Conservation (phyloP, 441 rosid genomes). For the Syzygium malaccense region DNA sequence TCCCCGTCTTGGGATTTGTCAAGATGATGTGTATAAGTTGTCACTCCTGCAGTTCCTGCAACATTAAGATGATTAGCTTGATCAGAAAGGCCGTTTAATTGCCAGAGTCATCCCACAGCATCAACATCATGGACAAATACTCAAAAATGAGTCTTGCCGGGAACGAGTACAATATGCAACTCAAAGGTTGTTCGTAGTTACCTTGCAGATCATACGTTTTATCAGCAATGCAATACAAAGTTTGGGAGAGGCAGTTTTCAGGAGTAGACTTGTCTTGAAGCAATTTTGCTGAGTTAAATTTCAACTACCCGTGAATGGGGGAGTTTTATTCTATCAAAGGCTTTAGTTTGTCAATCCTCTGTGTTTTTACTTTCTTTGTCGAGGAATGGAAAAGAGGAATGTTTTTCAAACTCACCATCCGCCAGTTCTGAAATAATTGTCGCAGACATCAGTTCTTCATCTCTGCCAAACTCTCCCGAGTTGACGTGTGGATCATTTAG, state of each 20-base stretch:
- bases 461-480: constrained; percentile 7
- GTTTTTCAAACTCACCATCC: constrained; percentile 23
- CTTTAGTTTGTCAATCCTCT: not conserved
- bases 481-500: constrained; percentile 24
- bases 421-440: constrained; percentile 1
- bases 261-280: not conserved
- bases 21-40: not conserved
- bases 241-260: not conserved
- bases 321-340: not conserved
- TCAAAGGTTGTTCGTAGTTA: not conserved
- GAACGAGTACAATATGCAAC: not conserved
- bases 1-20: constrained; percentile 12
- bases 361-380: not conserved
- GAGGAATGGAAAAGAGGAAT: not conserved
- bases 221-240: not conserved
- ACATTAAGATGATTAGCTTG: constrained; percentile 7
- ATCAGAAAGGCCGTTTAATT: not conserved
- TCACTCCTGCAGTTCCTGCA: constrained; percentile 30
- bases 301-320: not conserved
- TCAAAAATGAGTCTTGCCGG: not conserved
- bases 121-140: not conserved
- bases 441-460: constrained; percentile 7
- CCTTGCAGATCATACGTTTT: not conserved
- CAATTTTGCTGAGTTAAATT: not conserved
- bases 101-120: not conserved